These are phyloP conservation scores for Toxoplasma gondii DNA, from an alignment of 169 alveolate genomes.

Conservation along the genomic window DNA sequence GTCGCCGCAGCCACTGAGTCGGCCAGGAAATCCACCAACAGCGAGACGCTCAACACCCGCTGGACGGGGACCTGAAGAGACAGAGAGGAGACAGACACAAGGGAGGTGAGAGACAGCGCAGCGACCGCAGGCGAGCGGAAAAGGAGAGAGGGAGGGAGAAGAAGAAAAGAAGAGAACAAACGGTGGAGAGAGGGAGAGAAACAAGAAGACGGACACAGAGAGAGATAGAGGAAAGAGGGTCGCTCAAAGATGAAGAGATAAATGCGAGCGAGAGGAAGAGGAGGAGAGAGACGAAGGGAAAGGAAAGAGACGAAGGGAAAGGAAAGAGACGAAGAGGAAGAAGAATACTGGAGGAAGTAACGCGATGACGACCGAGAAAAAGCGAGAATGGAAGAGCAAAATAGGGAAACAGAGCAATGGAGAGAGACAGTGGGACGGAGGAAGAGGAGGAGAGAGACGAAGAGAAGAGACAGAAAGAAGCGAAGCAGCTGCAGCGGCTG, in stretches of 20 bases:
- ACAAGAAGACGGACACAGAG: background rate
- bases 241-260: background rate
- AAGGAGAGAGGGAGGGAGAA: background rate
- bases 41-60: slow-evolving; percentile 29
- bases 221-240: background rate
- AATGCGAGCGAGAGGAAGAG: background rate
- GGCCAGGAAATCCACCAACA: slow-evolving; percentile 22
- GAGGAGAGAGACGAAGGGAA: background rate
- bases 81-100: background rate
- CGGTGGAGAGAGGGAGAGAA: background rate
- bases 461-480: too few relatives aligned
- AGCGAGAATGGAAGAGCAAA: too few relatives aligned
- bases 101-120: background rate
- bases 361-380: too few relatives aligned
- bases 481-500: too few relatives aligned
- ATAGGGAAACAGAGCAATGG: too few relatives aligned
- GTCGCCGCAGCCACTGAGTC: slow-evolving; percentile 15
- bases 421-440: too few relatives aligned
- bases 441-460: too few relatives aligned
- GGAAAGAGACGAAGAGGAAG: too few relatives aligned
- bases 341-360: too few relatives aligned
- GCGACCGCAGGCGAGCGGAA: background rate
- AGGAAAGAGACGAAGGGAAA: background rate
- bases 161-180: background rate
- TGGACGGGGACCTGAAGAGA: background rate